A percentile compares a stretch with the other conserved stretches of the same genome.
Conservation (phyloP, 1,284 basidiomycete species). For the Microbotryomycetes sp. region DNA sequence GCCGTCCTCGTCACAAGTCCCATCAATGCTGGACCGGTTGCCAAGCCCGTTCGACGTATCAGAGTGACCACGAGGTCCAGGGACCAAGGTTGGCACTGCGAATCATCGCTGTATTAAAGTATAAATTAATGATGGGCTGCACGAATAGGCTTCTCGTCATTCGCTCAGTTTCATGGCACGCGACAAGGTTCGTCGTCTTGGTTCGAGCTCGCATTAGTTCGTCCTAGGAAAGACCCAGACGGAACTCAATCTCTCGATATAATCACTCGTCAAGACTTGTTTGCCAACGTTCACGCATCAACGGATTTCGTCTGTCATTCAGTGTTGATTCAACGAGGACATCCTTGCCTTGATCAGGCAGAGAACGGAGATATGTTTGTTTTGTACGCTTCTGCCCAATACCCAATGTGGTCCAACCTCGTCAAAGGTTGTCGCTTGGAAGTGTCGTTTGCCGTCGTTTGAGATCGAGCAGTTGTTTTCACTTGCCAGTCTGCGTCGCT, state of each 20-base stretch:
- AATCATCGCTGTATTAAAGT: neutral
- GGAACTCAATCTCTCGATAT: neutral
- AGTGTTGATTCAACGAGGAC: neutral
- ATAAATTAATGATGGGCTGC: neutral
- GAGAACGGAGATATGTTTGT: conserved; percentile 9
- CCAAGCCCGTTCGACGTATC: neutral
- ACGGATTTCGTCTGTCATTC: neutral
- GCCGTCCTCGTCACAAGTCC: neutral
- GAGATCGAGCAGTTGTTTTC: too few relatives aligned
- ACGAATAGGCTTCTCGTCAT: conserved; percentile 14
- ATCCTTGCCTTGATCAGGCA: neutral
- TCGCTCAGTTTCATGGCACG: conserved; percentile 11
- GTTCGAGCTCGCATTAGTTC: conserved; percentile 12
- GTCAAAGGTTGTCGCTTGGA: neutral
- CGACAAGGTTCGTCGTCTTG: conserved; percentile 14
- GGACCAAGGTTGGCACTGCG: neutral
- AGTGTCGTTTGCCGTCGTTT: neutral
- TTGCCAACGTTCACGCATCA: conserved; percentile 15
- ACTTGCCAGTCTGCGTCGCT: neutral
- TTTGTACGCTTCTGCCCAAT: conserved; percentile 13
- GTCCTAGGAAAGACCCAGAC: neutral
- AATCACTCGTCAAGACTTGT: neutral
- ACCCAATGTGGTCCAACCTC: conserved; percentile 12
- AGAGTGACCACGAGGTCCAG: neutral
- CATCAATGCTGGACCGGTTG: neutral